Evolutionary conservation across 106 monocot species (phyloP).

Genomic region (Allium sativum): DNA sequence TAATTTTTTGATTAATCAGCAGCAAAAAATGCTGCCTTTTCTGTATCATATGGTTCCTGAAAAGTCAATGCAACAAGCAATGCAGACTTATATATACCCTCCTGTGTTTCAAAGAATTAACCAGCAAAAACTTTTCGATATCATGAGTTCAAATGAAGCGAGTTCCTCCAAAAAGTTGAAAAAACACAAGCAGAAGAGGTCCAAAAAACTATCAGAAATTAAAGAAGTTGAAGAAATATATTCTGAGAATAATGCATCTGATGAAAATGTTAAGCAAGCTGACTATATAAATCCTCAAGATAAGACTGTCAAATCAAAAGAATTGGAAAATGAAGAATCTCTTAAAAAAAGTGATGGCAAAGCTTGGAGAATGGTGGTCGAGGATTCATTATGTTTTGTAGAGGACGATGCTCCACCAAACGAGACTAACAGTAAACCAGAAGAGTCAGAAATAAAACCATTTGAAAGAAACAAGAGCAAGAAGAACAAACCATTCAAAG

Average conservation of each 20-base stretch:
- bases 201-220: constrained; percentile 37
- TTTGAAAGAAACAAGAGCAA: constrained; percentile 5
- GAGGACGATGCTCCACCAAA: too few relatives aligned
- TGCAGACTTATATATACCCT: too few relatives aligned
- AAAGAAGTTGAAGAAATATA: constrained; percentile 6
- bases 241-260: neutral
- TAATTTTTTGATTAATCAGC: neutral
- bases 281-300: constrained; percentile 1
- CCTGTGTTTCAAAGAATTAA: too few relatives aligned
- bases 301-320: neutral
- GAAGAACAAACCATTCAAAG: constrained; percentile 2
- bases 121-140: too few relatives aligned
- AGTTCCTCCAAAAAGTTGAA: constrained; percentile 2
- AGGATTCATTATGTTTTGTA: neutral
- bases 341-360: constrained; percentile 3
- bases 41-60: neutral
- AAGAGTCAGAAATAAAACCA: constrained; percentile 8
- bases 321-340: neutral
- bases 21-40: neutral
- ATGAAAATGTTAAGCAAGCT: constrained; percentile 2
- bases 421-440: neutral
- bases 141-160: neutral
- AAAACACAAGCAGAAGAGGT: constrained; percentile 8
- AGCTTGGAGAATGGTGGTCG: neutral
- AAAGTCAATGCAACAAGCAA: too few relatives aligned